Evolutionary conservation across 2,329 filamentous ascomycete species (phyloP).

Genomic region (Beauveria varroae): DNA sequence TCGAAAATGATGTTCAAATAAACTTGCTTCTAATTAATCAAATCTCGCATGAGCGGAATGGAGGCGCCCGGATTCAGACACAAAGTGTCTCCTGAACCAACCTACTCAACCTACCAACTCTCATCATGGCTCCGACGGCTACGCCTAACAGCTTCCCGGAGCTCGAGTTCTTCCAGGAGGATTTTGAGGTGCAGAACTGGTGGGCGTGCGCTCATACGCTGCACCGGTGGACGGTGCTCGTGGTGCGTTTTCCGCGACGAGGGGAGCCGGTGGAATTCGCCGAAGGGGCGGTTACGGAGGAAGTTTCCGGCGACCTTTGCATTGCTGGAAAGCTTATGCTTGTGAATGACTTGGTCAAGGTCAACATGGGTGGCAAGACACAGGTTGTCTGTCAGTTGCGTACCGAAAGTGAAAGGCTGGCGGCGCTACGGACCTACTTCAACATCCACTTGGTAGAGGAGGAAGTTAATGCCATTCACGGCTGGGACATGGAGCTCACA

Average conservation of each 20-base stretch:
- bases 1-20: background rate
- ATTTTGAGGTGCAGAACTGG: slow-evolving; percentile 16
- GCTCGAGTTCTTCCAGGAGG: slow-evolving; percentile 43
- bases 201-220: slow-evolving; percentile 12
- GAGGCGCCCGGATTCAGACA: background rate
- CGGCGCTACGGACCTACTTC: background rate
- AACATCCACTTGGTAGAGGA: background rate
- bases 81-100: background rate
- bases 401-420: slow-evolving; percentile 35
- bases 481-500: background rate
- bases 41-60: background rate
- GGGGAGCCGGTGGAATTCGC: background rate
- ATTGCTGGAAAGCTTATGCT: slow-evolving; percentile 45
- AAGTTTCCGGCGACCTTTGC: slow-evolving; percentile 23
- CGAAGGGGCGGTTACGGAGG: background rate
- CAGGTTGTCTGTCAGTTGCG: slow-evolving; percentile 34
- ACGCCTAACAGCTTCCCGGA: slow-evolving; percentile 51
- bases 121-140: background rate
- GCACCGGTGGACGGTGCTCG: slow-evolving; percentile 10
- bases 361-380: slow-evolving; percentile 39
- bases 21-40: too few relatives aligned
- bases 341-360: slow-evolving; percentile 41
- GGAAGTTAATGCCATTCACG: background rate
- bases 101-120: background rate
- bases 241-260: slow-evolving; percentile 9